These are phyloP conservation scores for Lichtheimia ornata DNA, from an alignment of 371 early-diverging fungal genomes.

Conservation along the genomic window DNA sequence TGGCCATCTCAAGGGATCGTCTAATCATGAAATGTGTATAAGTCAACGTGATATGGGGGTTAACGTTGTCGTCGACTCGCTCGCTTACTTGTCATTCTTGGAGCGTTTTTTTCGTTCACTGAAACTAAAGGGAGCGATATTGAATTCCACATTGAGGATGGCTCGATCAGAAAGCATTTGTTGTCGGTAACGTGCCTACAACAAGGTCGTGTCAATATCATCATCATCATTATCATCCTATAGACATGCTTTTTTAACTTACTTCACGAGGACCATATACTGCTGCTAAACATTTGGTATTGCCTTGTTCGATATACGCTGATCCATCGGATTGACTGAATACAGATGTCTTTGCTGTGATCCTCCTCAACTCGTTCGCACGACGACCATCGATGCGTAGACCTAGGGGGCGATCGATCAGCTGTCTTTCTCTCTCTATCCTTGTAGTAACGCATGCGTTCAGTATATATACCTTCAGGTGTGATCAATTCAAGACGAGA, in stretches of 20 bases:
- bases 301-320: slow-evolving; percentile 93
- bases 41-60: background rate
- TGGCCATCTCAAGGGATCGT: slow-evolving; percentile 83
- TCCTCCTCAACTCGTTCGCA: slow-evolving; percentile 85
- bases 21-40: slow-evolving; percentile 34
- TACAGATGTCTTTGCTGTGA: slow-evolving; percentile 78
- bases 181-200: slow-evolving; percentile 61
- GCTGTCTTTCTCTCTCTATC: background rate
- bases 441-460: background rate
- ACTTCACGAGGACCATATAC: slow-evolving; percentile 96
- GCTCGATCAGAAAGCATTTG: slow-evolving; percentile 77
- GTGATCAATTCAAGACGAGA: slow-evolving; percentile 13
- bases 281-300: slow-evolving; percentile 90
- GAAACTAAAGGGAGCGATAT: slow-evolving; percentile 89
- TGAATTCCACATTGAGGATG: slow-evolving; percentile 87
- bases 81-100: slow-evolving; percentile 80
- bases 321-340: slow-evolving; percentile 90
- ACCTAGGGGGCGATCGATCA: slow-evolving; percentile 45
- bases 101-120: slow-evolving; percentile 83
- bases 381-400: slow-evolving; percentile 95
- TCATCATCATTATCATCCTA: background rate
- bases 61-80: background rate
- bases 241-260: background rate
- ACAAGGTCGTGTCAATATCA: background rate
- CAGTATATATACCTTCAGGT: slow-evolving; percentile 8